Conservation (phyloP, 2,329 filamentous ascomycete species). For the Fusarium anguioides region DNA sequence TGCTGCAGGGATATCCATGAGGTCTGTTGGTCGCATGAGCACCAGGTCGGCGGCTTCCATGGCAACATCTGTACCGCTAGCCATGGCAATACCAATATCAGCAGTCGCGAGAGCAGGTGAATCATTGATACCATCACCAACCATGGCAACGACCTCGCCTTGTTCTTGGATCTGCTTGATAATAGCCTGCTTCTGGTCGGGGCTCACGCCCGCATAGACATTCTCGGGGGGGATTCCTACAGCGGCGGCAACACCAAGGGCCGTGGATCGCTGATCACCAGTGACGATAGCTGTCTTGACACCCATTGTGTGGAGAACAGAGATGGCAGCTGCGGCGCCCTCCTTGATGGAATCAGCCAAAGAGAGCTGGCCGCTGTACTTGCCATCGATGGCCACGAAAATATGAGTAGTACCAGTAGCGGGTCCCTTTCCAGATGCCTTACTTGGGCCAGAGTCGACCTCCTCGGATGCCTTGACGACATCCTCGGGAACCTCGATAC, state of each 20-base stretch:
- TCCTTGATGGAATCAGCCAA: constrained; percentile 93
- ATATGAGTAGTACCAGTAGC: constrained; percentile 86
- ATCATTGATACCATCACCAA: constrained; percentile 98
- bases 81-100: constrained; percentile 91
- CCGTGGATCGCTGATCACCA: constrained; percentile 88
- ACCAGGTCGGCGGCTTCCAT: constrained; percentile 98
- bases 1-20: constrained; percentile 91
- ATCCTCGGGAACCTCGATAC: constrained; percentile 72
- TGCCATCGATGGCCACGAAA: constrained; percentile 86
- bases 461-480: constrained; percentile 73
- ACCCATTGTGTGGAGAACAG: constrained; percentile 84
- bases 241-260: constrained; percentile 81
- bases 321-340: constrained; percentile 81
- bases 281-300: constrained; percentile 93
- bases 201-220: constrained; percentile 88
- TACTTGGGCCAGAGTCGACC: constrained; percentile 60
- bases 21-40: constrained; percentile 90
- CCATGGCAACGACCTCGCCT: constrained; percentile 91
- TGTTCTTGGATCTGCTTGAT: constrained; percentile 78
- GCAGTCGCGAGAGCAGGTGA: constrained; percentile 94
- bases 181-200: constrained; percentile 90
- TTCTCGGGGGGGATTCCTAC: constrained; percentile 82
- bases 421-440: constrained; percentile 48
- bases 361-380: constrained; percentile 83
- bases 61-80: constrained; percentile 93